Conservation (phyloP, 306 rosid genomes). For the Pterocarpus macrocarpus region DNA sequence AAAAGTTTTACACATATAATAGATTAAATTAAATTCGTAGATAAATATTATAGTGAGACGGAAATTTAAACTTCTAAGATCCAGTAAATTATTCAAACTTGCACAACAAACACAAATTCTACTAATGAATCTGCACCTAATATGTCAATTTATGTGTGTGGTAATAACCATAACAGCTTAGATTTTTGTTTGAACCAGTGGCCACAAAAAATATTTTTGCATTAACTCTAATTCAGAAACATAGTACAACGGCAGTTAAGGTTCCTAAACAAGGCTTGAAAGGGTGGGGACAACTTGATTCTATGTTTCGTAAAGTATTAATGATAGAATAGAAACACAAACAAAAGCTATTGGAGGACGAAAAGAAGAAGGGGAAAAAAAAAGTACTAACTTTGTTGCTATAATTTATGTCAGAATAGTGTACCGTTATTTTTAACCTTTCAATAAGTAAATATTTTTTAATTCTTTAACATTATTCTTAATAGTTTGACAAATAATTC, state of each 20-base stretch:
- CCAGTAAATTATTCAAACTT: not conserved
- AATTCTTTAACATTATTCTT: too few species aligned
- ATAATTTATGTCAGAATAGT: too few species aligned
- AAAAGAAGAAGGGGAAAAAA: slow-evolving; percentile 12
- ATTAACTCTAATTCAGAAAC: slow-evolving; percentile 30
- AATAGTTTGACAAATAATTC: too few species aligned
- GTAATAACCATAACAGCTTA: slow-evolving; percentile 12
- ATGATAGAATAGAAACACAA: slow-evolving; percentile 32
- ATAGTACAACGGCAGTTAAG: slow-evolving; percentile 34
- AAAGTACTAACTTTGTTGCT: too few species aligned
- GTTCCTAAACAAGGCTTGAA: slow-evolving; percentile 41
- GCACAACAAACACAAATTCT: slow-evolving; percentile 15
- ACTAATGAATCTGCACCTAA: slow-evolving; percentile 26
- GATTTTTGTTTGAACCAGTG: slow-evolving; percentile 3
- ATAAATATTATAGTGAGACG: not conserved
- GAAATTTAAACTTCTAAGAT: not conserved
- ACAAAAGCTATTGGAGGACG: slow-evolving; percentile 29
- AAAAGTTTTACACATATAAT: too few species aligned
- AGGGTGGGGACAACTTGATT: slow-evolving; percentile 37
- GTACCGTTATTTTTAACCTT: not conserved
- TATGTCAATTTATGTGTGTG: slow-evolving; percentile 26
- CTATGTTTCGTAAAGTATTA: slow-evolving; percentile 46
- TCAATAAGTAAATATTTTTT: too few species aligned
- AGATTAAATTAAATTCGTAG: too few species aligned
- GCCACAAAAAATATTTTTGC: slow-evolving; percentile 19